Evolutionary conservation across 1,284 basidiomycete genomes (phyloP).

Genomic region (Rhodotorula sp.): DNA sequence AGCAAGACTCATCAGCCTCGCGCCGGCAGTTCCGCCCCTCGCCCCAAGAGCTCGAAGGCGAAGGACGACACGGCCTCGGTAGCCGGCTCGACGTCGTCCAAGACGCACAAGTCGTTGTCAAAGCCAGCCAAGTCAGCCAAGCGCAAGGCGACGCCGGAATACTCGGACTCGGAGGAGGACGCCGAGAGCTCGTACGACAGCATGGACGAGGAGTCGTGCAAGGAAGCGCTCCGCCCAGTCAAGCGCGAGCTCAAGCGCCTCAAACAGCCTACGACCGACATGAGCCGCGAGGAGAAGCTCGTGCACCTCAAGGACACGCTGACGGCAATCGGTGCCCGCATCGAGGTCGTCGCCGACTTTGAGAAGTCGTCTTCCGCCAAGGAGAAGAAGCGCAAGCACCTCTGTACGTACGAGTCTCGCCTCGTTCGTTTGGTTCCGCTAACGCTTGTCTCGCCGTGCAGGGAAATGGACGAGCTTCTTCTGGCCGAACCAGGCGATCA

Average conservation of each 20-base stretch:
- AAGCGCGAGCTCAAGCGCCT: slow-evolving; percentile 98
- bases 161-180: slow-evolving; percentile 26
- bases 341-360: slow-evolving; percentile 74
- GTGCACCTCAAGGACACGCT: slow-evolving; percentile 93
- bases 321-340: slow-evolving; percentile 86
- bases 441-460: background rate
- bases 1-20: slow-evolving; percentile 22
- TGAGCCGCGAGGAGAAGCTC: slow-evolving; percentile 92
- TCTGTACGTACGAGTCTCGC: slow-evolving; percentile 68
- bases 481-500: slow-evolving; percentile 26
- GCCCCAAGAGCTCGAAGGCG: slow-evolving; percentile 10
- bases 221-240: slow-evolving; percentile 92
- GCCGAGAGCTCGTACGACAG: slow-evolving; percentile 37
- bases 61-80: slow-evolving; percentile 9
- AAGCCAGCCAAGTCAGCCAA: slow-evolving; percentile 33
- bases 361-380: slow-evolving; percentile 73
- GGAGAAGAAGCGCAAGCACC: slow-evolving; percentile 84
- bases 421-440: background rate
- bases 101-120: background rate
- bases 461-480: slow-evolving; percentile 40
- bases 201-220: slow-evolving; percentile 93
- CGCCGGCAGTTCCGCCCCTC: slow-evolving; percentile 14
- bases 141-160: slow-evolving; percentile 44
- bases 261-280: slow-evolving; percentile 84
- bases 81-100: background rate